Percentiles rank a stretch among this genome's conserved stretches.
Evolutionary conservation across 768 basidiomycete species (phyloP).

Genomic region (Obba rivulosa): DNA sequence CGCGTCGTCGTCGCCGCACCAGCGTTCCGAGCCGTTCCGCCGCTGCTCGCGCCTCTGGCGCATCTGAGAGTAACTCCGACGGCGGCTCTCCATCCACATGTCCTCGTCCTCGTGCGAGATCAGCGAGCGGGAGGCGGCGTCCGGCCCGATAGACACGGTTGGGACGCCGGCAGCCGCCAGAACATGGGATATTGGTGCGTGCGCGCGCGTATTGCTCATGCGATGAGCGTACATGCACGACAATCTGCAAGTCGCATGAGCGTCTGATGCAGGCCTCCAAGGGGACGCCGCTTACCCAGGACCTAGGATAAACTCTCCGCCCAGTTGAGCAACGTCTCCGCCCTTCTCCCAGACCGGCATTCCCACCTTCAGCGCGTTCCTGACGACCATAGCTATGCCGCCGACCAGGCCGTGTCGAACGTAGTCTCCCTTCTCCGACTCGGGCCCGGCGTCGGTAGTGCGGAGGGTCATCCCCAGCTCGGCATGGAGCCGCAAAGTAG

Average conservation of each 20-base stretch:
- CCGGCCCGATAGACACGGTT: constrained; percentile 2
- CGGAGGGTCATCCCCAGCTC: constrained; percentile 71
- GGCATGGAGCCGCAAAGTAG: constrained; percentile 58
- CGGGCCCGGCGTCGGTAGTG: constrained; percentile 36
- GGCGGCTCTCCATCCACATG: constrained; percentile 34
- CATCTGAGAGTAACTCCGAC: constrained; percentile 30
- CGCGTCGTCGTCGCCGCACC: constrained; percentile 1
- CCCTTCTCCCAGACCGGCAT: constrained; percentile 83
- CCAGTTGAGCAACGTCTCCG: constrained; percentile 73
- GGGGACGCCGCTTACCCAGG: constrained; percentile 40
- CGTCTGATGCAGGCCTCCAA: background rate
- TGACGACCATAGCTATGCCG: constrained; percentile 70
- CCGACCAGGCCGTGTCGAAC: constrained; percentile 59
- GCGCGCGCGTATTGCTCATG: constrained; percentile 72
- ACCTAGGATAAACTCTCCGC: constrained; percentile 83
- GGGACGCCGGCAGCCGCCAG: constrained; percentile 52
- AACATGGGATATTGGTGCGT: constrained; percentile 67
- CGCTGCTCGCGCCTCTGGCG: constrained; percentile 24
- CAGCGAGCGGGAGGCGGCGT: constrained; percentile 4
- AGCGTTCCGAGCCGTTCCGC: constrained; percentile 8
- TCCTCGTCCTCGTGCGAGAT: constrained; percentile 21
- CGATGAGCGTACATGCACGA: constrained; percentile 74
- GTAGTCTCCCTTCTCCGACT: constrained; percentile 48
- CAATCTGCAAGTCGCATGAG: constrained; percentile 36
- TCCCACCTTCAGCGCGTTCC: constrained; percentile 62